Conservation (phyloP, 176 grass and related monocot genomes). For the Aegilops speltoides region DNA sequence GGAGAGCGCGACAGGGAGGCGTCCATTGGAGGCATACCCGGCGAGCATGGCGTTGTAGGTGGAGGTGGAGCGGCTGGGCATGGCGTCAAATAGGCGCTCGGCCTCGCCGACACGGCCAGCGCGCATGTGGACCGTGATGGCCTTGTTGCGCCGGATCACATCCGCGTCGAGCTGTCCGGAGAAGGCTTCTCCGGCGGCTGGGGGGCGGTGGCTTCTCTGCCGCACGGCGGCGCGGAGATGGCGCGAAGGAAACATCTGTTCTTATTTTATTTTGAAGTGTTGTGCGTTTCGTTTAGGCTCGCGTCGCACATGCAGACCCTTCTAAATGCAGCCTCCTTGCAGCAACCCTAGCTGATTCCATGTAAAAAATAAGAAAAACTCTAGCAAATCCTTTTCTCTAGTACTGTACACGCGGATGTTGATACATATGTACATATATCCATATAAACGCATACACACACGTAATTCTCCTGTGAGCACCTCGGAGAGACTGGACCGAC, state of each 20-base stretch:
- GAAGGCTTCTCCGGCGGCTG: background rate
- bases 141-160: conserved; percentile 71
- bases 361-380: too few species aligned
- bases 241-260: conserved; percentile 45
- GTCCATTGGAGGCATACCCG: conserved; percentile 71
- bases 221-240: conserved; percentile 46
- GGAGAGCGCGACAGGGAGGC: conserved; percentile 41
- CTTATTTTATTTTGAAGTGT: background rate
- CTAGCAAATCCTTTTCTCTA: too few species aligned
- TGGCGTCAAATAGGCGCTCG: conserved; percentile 63
- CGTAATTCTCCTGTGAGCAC: too few species aligned
- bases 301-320: too few species aligned
- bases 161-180: conserved; percentile 38
- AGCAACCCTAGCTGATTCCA: too few species aligned
- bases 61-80: conserved; percentile 65
- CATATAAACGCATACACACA: too few species aligned
- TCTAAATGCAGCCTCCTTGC: too few species aligned
- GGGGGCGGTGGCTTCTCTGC: conserved; percentile 38
- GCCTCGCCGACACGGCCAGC: conserved; percentile 49
- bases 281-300: background rate
- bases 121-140: conserved; percentile 73
- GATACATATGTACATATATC: too few species aligned
- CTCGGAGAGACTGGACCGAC: too few species aligned
- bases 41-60: conserved; percentile 92
- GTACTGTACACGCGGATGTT: too few species aligned